Evolutionary conservation across 2,329 filamentous ascomycete species (phyloP).

Genomic region (Trichoderma asperellum): DNA sequence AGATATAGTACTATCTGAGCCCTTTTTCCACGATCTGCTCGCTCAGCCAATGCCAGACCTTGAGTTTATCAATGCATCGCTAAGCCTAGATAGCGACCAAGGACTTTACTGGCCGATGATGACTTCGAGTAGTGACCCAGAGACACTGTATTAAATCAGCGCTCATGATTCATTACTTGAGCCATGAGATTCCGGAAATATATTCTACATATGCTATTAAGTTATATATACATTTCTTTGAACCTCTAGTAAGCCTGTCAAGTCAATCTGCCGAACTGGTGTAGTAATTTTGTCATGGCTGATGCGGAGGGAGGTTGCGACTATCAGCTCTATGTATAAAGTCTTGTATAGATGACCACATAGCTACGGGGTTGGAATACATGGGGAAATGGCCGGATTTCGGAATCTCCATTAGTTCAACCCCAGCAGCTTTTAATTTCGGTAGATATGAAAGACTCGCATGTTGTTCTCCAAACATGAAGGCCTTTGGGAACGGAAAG

Average conservation of each 20-base stretch:
- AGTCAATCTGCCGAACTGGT: too few species aligned
- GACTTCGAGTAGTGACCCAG: not conserved
- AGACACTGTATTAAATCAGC: not conserved
- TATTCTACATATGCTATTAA: too few species aligned
- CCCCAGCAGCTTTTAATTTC: constrained; percentile 22
- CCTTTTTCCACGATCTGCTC: constrained; percentile 42
- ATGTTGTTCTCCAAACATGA: constrained; percentile 33
- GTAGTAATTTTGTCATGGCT: too few species aligned
- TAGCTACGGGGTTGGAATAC: constrained; percentile 38
- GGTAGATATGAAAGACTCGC: constrained; percentile 31
- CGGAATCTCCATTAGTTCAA: constrained; percentile 35
- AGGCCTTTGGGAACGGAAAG: constrained; percentile 31
- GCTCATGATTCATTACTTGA: too few species aligned
- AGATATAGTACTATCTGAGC: constrained; percentile 43
- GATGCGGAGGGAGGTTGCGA: too few species aligned
- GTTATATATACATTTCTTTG: too few species aligned
- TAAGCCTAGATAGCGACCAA: not conserved
- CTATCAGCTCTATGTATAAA: not conserved
- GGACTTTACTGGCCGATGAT: not conserved
- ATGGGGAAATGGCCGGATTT: constrained; percentile 36
- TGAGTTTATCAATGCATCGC: constrained; percentile 39
- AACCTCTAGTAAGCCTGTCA: too few species aligned
- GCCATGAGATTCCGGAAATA: too few species aligned
- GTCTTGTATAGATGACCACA: constrained; percentile 39
- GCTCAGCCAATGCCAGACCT: constrained; percentile 41